Percentiles rank a stretch among this genome's conserved stretches.
These are phyloP conservation scores for Glomus cerebriforme DNA, from an alignment of 192 early-diverging fungal species.

Conservation along the genomic window DNA sequence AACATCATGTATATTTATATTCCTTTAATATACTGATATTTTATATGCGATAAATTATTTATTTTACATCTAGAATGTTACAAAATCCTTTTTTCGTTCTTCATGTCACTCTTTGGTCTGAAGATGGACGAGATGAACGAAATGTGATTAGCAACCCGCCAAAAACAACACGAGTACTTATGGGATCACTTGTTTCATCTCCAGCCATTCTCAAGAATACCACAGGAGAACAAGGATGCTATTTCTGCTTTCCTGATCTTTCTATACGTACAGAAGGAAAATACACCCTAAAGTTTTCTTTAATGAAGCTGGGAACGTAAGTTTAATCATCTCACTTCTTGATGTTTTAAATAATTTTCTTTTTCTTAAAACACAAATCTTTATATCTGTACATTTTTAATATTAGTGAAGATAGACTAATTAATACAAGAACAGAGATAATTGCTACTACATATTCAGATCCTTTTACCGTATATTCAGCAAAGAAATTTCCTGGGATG, in stretches of 20 bases:
- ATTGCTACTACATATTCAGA: slow-evolving; percentile 62
- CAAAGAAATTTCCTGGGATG: slow-evolving; percentile 85
- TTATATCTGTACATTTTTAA: not conserved
- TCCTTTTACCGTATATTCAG: slow-evolving; percentile 77
- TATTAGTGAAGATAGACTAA: slow-evolving; percentile 49
- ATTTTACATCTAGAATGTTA: slow-evolving; percentile 33
- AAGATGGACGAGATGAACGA: slow-evolving; percentile 55
- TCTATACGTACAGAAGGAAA: slow-evolving; percentile 74
- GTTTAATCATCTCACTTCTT: not conserved
- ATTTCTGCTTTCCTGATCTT: slow-evolving; percentile 79
- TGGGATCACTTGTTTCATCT: slow-evolving; percentile 65
- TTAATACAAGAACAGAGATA: slow-evolving; percentile 50
- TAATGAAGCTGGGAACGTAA: slow-evolving; percentile 71
- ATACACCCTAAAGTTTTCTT: slow-evolving; percentile 67
- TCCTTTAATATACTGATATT: not conserved
- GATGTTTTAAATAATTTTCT: not conserved
- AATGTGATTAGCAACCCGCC: slow-evolving; percentile 64
- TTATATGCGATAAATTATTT: not conserved
- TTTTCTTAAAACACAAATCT: not conserved
- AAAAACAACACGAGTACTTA: slow-evolving; percentile 61
- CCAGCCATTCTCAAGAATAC: slow-evolving; percentile 56
- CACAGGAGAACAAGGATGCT: slow-evolving; percentile 64
- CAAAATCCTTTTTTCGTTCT: slow-evolving; percentile 64
- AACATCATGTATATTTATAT: slow-evolving; percentile 10
- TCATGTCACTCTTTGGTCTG: slow-evolving; percentile 64